These are phyloP conservation scores for Pseudocohnilembus persalinus DNA, from an alignment of 169 alveolate species.

Conservation along the genomic window DNA sequence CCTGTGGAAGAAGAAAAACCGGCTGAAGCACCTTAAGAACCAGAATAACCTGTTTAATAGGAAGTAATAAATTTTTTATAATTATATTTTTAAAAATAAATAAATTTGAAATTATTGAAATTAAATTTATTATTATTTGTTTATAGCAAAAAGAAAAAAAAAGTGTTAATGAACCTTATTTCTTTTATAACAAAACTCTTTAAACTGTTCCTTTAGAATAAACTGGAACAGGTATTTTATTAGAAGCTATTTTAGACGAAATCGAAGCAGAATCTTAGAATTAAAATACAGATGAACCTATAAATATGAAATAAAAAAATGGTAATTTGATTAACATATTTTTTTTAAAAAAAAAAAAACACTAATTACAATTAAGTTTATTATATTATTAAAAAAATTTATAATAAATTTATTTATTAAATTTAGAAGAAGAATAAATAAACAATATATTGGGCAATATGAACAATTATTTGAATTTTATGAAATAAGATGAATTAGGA, in stretches of 20 bases:
- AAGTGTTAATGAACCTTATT: constrained; percentile 14
- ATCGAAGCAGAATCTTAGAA: constrained; percentile 3
- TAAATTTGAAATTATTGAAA: background rate
- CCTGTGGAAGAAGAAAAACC: constrained; percentile 11
- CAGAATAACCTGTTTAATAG: background rate
- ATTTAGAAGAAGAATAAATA: background rate
- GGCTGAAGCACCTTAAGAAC: background rate
- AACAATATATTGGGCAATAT: background rate
- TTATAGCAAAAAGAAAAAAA: background rate
- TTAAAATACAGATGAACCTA: constrained; percentile 10
- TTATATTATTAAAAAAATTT: no score
- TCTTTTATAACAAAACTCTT: background rate
- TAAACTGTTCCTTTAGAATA: background rate
- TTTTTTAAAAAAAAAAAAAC: no score
- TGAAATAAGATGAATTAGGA: background rate
- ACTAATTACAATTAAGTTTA: no score
- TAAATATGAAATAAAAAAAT: background rate
- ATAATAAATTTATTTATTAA: no score
- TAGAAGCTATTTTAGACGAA: constrained; percentile 14
- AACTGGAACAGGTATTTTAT: constrained; percentile 10
- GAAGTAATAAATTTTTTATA: background rate
- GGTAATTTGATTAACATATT: background rate
- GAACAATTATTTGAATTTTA: no score
- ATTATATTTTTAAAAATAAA: background rate
- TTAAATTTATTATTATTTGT: background rate